Conservation (phyloP, 2,329 filamentous ascomycete genomes). For the Aspergillaceae sp. region DNA sequence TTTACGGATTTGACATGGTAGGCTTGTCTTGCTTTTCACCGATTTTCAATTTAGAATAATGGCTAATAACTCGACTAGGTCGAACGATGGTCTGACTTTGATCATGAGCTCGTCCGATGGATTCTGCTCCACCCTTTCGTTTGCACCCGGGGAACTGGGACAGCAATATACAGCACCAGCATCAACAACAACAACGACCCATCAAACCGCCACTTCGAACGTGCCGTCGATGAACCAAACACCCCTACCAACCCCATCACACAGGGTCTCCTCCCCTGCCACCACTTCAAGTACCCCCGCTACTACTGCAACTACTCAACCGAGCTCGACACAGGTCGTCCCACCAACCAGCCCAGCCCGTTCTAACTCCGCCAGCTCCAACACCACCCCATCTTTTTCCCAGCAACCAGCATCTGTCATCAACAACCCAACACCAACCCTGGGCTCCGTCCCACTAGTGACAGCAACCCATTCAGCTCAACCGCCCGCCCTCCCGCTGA, state of each 20-base stretch:
- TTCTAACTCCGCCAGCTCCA: conserved; percentile 77
- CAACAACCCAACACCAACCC: conserved; percentile 70
- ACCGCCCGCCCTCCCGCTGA: conserved; percentile 56
- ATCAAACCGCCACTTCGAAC: conserved; percentile 29
- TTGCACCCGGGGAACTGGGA: conserved; percentile 74
- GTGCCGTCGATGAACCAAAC: conserved; percentile 55
- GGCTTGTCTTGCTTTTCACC: conserved; percentile 22
- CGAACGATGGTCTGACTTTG: conserved; percentile 65
- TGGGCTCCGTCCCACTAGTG: conserved; percentile 67
- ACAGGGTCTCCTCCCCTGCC: conserved; percentile 46
- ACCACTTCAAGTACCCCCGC: too few relatives aligned
- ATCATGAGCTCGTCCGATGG: conserved; percentile 97
- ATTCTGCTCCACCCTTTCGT: conserved; percentile 88
- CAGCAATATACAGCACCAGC: conserved; percentile 57
- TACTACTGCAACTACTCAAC: conserved; percentile 28
- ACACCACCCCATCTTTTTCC: conserved; percentile 52
- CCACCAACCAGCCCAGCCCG: conserved; percentile 70
- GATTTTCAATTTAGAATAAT: background rate
- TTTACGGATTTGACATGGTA: conserved; percentile 96
- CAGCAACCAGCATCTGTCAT: conserved; percentile 45
- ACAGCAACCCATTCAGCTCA: conserved; percentile 59
- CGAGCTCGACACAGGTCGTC: conserved; percentile 4
- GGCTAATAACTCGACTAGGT: conserved; percentile 44
- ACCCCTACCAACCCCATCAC: conserved; percentile 57
- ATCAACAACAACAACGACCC: conserved; percentile 16